phyloP scores from a whole-genome alignment of 2,329 filamentous ascomycete species.

The Paecilomyces sp. region DNA sequence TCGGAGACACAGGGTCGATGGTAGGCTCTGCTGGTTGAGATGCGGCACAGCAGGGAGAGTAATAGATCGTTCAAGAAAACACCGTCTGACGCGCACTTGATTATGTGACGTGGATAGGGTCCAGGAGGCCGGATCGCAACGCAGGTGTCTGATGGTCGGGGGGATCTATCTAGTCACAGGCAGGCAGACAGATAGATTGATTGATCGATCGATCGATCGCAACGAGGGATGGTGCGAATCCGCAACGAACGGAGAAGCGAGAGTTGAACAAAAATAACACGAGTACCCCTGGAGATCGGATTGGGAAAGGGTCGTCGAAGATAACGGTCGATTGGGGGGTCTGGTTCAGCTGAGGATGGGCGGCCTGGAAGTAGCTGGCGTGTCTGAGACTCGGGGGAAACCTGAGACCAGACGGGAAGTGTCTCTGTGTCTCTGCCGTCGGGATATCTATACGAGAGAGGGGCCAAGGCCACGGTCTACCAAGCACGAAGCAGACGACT shows the following conservation, averaged over 20 bases:
- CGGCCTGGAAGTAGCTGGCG: background rate
- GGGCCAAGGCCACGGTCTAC: background rate
- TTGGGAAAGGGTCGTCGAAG: background rate
- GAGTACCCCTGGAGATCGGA: background rate
- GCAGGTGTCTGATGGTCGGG: background rate
- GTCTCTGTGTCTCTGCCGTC: background rate
- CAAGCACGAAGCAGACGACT: background rate
- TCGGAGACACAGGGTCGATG: background rate
- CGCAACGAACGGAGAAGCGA: background rate
- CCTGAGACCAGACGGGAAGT: background rate
- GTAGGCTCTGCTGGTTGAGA: background rate
- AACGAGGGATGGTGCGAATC: background rate
- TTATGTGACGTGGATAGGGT: background rate
- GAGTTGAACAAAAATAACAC: background rate
- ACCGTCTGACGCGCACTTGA: background rate
- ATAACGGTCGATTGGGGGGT: background rate
- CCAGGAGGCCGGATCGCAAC: background rate
- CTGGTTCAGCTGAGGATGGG: background rate
- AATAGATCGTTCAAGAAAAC: background rate
- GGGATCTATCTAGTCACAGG: background rate
- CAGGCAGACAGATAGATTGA: background rate
- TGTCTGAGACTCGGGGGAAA: background rate
- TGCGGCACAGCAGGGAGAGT: background rate
- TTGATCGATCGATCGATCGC: background rate
- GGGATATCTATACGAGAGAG: background rate